Evolutionary conservation across 768 basidiomycete genomes (phyloP), one percentile per base, ranked within the genome.

Genomic region (Cubamyces sp.): DNA sequence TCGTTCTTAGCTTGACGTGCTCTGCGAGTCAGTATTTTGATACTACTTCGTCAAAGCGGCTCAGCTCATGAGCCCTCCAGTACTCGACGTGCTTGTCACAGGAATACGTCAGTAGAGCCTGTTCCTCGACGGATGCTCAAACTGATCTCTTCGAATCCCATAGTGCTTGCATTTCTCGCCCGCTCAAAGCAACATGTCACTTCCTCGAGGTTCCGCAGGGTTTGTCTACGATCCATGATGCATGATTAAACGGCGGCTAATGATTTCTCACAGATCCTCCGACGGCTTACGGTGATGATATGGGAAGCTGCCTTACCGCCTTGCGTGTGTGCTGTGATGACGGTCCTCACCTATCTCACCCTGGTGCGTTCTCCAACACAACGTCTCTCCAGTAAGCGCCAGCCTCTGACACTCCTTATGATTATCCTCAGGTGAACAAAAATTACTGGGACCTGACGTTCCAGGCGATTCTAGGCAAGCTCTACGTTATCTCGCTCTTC

Each of bases 401-500:
- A 1, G 0, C 40, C 19, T 1, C 46, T 28, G 21, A 49, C 52
- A 18, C 19, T 23, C 34, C 12, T 16, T 18, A n/a, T 3, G 21
- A 19, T n/a, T 12, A 1, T 45, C n/a, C n/a, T n/a, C n/a, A 69
- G 69, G 62, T 64, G n/a, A 53, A 68, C 42, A 28, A 55, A 18
- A 61, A 66, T 21, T 68, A 66, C 40, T 74, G 73, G 73, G 66
- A 70, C 25, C 60, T 71, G 19, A 65, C 68, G 54, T 66, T 72
- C 41, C 71, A 72, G 45, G 52, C 63, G 5, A 60, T 74, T 15
- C 61, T 74, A 2, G 73, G 73, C 3, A 74, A 74, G 54, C 60
- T 74, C 39, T 74, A 74, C 57, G 69, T 71, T 0, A 71, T 74
- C 21, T 74, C 73, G 1, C 61, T 74, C 0, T 71, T 74, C 15